Evolutionary conservation across 2,329 filamentous ascomycete genomes (phyloP).

Genomic region (Neophaeococcomyces aloes): DNA sequence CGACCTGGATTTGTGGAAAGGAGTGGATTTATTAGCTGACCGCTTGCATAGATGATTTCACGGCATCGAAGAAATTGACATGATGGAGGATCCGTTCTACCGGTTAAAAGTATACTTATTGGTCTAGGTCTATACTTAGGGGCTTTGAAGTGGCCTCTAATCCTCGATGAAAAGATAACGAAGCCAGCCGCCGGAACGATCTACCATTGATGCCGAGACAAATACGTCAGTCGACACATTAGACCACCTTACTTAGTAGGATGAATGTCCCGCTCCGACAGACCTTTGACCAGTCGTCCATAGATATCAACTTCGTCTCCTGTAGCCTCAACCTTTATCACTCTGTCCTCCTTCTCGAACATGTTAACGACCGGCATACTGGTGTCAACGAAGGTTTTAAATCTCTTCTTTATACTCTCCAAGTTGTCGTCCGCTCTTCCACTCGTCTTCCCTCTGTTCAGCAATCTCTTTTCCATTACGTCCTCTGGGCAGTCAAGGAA

Average conservation of each 20-base stretch:
- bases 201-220: too few relatives aligned
- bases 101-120: too few relatives aligned
- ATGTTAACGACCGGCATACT: slow-evolving; percentile 94
- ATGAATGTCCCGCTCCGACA: slow-evolving; percentile 34
- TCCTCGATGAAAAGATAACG: too few relatives aligned
- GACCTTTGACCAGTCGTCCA: slow-evolving; percentile 39
- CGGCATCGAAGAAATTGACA: too few relatives aligned
- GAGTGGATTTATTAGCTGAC: too few relatives aligned
- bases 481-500: slow-evolving; percentile 92
- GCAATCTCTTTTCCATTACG: slow-evolving; percentile 70
- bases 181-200: too few relatives aligned
- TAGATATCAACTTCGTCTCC: slow-evolving; percentile 56
- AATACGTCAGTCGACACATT: too few relatives aligned
- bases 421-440: slow-evolving; percentile 88
- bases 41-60: too few relatives aligned
- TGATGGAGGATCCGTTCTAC: too few relatives aligned
- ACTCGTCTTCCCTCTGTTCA: slow-evolving; percentile 86
- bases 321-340: slow-evolving; percentile 69
- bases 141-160: too few relatives aligned
- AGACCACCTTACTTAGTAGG: slow-evolving; percentile 13
- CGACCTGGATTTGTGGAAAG: too few relatives aligned
- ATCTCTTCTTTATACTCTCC: slow-evolving; percentile 92
- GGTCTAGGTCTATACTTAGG: too few relatives aligned
- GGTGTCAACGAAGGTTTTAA: slow-evolving; percentile 85
- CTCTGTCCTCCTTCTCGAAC: slow-evolving; percentile 64